These are phyloP conservation scores for Dacryopinax primogenitus DNA, from an alignment of 768 basidiomycete genomes.

Conservation along the genomic window DNA sequence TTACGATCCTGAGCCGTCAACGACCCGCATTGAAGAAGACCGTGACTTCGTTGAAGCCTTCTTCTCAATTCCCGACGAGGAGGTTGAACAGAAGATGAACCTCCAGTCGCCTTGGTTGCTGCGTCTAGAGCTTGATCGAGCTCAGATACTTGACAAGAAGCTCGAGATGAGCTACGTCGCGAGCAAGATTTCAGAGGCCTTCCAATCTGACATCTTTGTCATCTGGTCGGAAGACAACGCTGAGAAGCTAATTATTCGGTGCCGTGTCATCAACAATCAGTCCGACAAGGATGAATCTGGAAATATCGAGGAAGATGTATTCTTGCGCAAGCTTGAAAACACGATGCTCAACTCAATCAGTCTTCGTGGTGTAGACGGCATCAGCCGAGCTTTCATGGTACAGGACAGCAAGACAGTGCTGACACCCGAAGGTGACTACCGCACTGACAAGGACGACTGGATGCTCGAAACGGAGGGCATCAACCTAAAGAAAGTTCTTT, in stretches of 20 bases:
- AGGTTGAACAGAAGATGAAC: constrained; percentile 79
- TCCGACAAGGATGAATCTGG: constrained; percentile 79
- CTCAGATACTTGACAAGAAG: constrained; percentile 95
- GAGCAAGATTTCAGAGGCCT: constrained; percentile 81
- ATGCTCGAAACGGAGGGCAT: constrained; percentile 94
- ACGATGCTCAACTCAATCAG: constrained; percentile 93
- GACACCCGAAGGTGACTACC: constrained; percentile 50
- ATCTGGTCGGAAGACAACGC: constrained; percentile 99
- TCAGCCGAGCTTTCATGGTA: constrained; percentile 86
- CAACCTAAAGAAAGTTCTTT: constrained; percentile 91
- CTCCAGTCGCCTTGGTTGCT: constrained; percentile 95
- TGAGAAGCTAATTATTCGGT: constrained; percentile 91
- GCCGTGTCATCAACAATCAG: constrained; percentile 69
- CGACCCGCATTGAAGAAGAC: constrained; percentile 95
- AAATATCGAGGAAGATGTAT: constrained; percentile 79
- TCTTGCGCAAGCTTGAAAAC: constrained; percentile 89
- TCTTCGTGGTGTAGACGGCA: constrained; percentile 81
- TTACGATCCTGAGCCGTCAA: constrained; percentile 86
- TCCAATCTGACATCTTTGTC: constrained; percentile 91
- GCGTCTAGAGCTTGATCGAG: constrained; percentile 89
- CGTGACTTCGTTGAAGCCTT: constrained; percentile 91
- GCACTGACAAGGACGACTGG: constrained; percentile 63
- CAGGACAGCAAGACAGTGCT: constrained; percentile 68
- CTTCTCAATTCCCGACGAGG: constrained; percentile 98
- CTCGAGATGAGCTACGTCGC: constrained; percentile 92